Evolutionary conservation across 1,284 basidiomycete genomes (phyloP).

Genomic region (Trichosporon asahii): DNA sequence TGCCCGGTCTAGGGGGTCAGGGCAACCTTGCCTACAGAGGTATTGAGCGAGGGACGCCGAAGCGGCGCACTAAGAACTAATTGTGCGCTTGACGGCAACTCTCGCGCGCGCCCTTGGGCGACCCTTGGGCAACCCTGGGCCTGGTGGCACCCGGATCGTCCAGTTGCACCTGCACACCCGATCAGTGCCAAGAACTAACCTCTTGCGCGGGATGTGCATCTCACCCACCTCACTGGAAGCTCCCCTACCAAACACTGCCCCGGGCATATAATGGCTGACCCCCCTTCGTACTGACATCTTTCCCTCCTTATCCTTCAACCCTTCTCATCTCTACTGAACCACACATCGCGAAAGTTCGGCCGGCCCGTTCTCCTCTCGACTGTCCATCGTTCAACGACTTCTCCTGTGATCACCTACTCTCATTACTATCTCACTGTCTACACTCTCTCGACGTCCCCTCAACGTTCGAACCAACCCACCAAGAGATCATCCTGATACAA

Average conservation of each 20-base stretch:
- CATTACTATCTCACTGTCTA: conserved; percentile 7
- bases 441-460: background rate
- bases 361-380: conserved; percentile 3
- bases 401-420: conserved; percentile 2
- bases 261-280: conserved; percentile 4
- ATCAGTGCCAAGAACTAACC: conserved; percentile 1
- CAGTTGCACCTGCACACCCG: background rate
- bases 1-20: background rate
- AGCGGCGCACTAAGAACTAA: background rate
- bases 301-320: conserved; percentile 1
- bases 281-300: background rate
- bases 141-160: conserved; percentile 1
- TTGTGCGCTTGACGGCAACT: background rate
- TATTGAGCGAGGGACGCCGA: background rate
- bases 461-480: background rate
- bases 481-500: background rate
- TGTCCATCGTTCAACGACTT: conserved; percentile 2
- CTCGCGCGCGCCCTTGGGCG: background rate
- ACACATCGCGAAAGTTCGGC: background rate
- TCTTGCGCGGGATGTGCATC: background rate
- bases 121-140: background rate
- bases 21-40: background rate
- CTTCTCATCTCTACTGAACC: background rate
- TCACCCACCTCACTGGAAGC: background rate
- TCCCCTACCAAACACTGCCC: background rate